Percentiles rank a stretch among this genome's conserved stretches.
Conservation (phyloP, 495 filamentous ascomycete genomes). For the Daldinia decipiens region DNA sequence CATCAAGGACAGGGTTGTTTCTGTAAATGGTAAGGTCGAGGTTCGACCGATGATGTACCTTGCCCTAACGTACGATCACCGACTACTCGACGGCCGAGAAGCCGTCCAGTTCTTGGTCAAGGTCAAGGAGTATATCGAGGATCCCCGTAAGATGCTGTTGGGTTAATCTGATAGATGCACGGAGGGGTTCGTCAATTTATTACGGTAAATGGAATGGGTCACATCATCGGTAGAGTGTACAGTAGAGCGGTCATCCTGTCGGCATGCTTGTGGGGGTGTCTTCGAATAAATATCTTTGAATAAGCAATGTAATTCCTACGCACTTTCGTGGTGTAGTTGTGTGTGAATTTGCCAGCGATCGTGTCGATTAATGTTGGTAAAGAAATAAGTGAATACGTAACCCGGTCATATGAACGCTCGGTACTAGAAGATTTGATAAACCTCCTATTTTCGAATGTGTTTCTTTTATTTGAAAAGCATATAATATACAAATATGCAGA, state of each 20-base stretch:
- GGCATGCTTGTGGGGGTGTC: conserved; percentile 1
- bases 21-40: conserved; percentile 89
- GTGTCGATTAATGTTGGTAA: neutral
- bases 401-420: neutral
- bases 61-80: conserved; percentile 96
- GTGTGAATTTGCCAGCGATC: neutral
- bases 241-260: conserved; percentile 23
- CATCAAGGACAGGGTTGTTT: conserved; percentile 94
- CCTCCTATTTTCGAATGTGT: neutral
- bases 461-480: neutral
- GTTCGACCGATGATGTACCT: conserved; percentile 99
- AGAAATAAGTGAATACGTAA: neutral
- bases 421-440: neutral
- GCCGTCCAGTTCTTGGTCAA: conserved; percentile 97
- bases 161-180: conserved; percentile 34
- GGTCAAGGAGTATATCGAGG: conserved; percentile 98
- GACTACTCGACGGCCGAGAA: conserved; percentile 93
- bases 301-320: neutral
- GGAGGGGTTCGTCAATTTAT: conserved; percentile 6
- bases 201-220: conserved; percentile 2
- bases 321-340: neutral
- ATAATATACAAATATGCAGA: neutral
- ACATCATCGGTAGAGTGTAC: conserved; percentile 33
- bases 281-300: conserved; percentile 22
- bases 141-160: conserved; percentile 91